Percentiles rank a stretch among this genome's conserved stretches.
Evolutionary conservation across 805 yeast genomes (phyloP).

Genomic region (Wickerhamomyces ciferrii): DNA sequence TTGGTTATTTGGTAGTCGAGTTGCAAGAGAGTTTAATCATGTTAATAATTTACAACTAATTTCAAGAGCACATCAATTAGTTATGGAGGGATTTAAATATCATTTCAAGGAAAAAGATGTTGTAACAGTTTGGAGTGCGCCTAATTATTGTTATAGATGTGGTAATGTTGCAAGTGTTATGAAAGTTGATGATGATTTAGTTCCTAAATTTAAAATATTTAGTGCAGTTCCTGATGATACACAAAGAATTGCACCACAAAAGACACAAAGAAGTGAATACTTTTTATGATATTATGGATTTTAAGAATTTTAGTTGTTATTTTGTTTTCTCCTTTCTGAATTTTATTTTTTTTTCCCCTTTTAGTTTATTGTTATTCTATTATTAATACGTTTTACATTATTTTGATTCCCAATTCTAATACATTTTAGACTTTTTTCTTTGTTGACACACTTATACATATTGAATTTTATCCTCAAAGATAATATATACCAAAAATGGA

Average conservation of each 20-base stretch:
- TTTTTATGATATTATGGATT: constrained; percentile 15
- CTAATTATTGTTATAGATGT: constrained; percentile 94
- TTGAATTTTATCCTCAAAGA: too few species aligned
- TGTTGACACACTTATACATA: too few species aligned
- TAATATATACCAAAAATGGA: too few species aligned
- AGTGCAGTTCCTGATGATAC: constrained; percentile 90
- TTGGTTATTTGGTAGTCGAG: constrained; percentile 93
- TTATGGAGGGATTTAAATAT: constrained; percentile 96
- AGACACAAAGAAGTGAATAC: constrained; percentile 28
- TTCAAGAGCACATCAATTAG: constrained; percentile 96
- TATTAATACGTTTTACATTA: too few species aligned
- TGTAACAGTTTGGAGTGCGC: constrained; percentile 98
- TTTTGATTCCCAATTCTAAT: too few species aligned
- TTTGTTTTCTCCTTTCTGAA: not conserved
- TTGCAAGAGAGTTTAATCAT: constrained; percentile 93
- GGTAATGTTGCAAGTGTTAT: constrained; percentile 98
- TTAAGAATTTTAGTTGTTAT: not conserved
- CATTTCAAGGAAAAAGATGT: constrained; percentile 96
- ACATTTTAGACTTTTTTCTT: too few species aligned
- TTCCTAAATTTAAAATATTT: constrained; percentile 89
- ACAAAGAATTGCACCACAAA: constrained; percentile 26
- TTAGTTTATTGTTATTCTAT: not conserved
- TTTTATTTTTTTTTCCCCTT: not conserved
- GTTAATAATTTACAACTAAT: constrained; percentile 83
- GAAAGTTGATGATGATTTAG: constrained; percentile 85